Evolutionary conservation across 2,329 filamentous ascomycete species (phyloP), one percentile per base, ranked within the genome.

Genomic region (Colletotrichum graminicola): DNA sequence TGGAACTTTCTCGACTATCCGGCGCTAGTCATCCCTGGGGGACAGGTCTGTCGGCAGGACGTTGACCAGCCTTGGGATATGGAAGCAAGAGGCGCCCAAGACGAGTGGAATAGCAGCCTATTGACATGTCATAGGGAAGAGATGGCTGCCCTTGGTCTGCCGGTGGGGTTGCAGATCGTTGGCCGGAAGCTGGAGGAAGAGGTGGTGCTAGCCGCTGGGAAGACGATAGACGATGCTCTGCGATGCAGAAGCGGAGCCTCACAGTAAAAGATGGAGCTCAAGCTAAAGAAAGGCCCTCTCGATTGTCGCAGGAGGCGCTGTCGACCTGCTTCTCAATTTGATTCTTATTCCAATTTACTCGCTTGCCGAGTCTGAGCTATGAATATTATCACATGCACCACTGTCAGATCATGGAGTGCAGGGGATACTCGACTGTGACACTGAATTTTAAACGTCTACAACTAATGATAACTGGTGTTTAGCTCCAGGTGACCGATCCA

Each of bases 1-100:
- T 82, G 78, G 64, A 82, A 82, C 29, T 79, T 81, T 18, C 75
- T 82, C 1, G 81, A 83, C 68, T 81, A 79, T 34, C 80, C 81
- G 0, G 80, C 79, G 1, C 77, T 78, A 0, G 79, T 81, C 0
- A 49, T 82, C 0, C 81, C 80, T 0, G 65, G 57, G 0, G 68
- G 68, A 6, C 77, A 77, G 10, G 85, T 87, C 1, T 79, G 80
- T 1, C 79, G 81, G 54, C 77, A 81, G 5, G 78, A 84, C 55
- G 80, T 87, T 23, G 73, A 77, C 2, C 75, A 78, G 18, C 75
- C 79, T 0, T 79, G 77, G 67, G n/a, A 36, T 6, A n/a, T 18
- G 16, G 41, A 43, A 21, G 29, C 23, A 0, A 51, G 55, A 26
- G 67, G 63, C 1, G 21, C 14, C 1, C 62, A 70, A 2, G 63